phyloP scores from a whole-genome alignment of 306 rosid genomes.

The Vigna mungo region DNA sequence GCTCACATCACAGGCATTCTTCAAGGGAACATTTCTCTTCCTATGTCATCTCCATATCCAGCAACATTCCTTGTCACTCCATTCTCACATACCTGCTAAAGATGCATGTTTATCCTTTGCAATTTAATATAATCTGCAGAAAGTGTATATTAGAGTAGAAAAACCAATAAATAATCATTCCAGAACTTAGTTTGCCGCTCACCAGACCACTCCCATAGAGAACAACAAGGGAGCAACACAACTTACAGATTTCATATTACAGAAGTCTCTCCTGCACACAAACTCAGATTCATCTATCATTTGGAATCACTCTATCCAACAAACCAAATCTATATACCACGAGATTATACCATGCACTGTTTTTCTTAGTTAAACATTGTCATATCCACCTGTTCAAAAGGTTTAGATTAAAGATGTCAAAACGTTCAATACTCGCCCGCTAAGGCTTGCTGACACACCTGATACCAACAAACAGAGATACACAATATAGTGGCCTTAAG shows the following conservation, averaged over 20 bases:
- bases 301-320: background rate
- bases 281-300: background rate
- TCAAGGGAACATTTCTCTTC: too few species aligned
- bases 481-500: too few species aligned
- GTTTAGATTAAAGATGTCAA: background rate
- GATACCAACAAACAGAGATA: background rate
- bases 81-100: background rate
- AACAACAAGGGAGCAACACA: background rate
- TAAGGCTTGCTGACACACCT: background rate
- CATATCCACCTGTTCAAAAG: background rate
- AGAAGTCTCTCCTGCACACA: background rate
- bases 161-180: background rate
- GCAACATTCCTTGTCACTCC: background rate
- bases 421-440: background rate
- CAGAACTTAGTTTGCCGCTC: background rate
- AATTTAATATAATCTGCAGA: background rate
- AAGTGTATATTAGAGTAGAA: background rate
- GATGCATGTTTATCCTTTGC: background rate
- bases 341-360: background rate
- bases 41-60: background rate
- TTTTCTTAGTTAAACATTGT: too few species aligned
- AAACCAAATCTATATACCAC: background rate
- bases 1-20: too few species aligned
- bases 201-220: too few species aligned
- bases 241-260: background rate